Evolutionary conservation across 805 yeast genomes (phyloP).

Genomic region (Yarrowia osloensis): DNA sequence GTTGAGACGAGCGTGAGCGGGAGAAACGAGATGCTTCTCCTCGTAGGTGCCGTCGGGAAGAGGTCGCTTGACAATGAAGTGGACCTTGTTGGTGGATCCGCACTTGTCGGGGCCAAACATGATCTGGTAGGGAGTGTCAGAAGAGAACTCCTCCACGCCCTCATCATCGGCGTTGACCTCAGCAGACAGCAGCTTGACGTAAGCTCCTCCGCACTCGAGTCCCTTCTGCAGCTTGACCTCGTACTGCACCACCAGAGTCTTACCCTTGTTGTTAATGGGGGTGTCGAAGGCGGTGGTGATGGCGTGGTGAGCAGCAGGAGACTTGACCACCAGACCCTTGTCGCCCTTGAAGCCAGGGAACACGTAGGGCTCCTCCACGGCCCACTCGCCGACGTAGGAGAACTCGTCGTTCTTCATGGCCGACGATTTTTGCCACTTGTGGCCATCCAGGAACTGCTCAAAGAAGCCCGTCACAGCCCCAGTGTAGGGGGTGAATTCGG

Average conservation of each 20-base stretch:
- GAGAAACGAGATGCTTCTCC: conserved; percentile 66
- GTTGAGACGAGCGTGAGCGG: conserved; percentile 65
- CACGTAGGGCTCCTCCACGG: conserved; percentile 60
- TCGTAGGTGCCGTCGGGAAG: conserved; percentile 60
- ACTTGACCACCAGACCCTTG: conserved; percentile 72
- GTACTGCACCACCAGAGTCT: conserved; percentile 80
- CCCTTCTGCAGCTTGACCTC: conserved; percentile 84
- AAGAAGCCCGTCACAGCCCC: conserved; percentile 50
- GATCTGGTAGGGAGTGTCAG: conserved; percentile 72
- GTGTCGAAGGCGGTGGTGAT: conserved; percentile 63
- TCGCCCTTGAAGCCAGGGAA: conserved; percentile 66
- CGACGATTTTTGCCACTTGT: conserved; percentile 63
- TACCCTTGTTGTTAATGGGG: conserved; percentile 59
- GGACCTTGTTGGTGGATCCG: conserved; percentile 77
- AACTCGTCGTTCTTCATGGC: conserved; percentile 51
- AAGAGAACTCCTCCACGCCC: conserved; percentile 54
- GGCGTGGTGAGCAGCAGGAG: conserved; percentile 80
- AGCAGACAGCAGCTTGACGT: conserved; percentile 67
- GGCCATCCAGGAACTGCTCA: conserved; percentile 59
- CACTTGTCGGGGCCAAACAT: conserved; percentile 97
- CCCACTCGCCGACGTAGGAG: conserved; percentile 75
- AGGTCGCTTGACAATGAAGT: conserved; percentile 66
- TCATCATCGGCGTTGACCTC: conserved; percentile 40
- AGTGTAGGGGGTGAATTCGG: conserved; percentile 27
- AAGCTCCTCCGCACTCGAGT: conserved; percentile 85